Conservation (phyloP, 1,139 yeast genomes). For the Pichia cactophila region DNA sequence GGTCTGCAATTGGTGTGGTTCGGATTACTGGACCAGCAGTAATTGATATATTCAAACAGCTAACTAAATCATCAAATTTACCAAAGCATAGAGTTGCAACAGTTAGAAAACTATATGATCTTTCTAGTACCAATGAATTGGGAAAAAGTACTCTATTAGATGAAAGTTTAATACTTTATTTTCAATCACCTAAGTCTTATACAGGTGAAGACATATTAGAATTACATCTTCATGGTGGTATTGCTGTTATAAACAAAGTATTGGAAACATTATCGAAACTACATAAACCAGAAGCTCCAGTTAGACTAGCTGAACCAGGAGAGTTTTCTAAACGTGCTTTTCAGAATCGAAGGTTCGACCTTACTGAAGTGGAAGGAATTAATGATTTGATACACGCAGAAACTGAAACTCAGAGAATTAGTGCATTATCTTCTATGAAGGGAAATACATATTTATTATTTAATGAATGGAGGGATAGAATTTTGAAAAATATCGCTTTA, state of each 20-base stretch:
- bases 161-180: conserved; percentile 64
- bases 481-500: conserved; percentile 62
- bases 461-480: conserved; percentile 55
- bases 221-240: conserved; percentile 88
- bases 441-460: conserved; percentile 58
- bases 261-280: conserved; percentile 51
- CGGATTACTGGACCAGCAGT: conserved; percentile 74
- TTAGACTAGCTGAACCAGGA: conserved; percentile 86
- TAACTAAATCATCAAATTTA: conserved; percentile 36
- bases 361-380: conserved; percentile 88
- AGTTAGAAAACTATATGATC: conserved; percentile 43
- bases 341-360: conserved; percentile 36
- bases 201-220: conserved; percentile 92
- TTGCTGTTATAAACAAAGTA: conserved; percentile 70
- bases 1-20: conserved; percentile 83
- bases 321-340: conserved; percentile 80
- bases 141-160: conserved; percentile 43
- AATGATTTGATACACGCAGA: conserved; percentile 89
- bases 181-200: conserved; percentile 71
- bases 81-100: conserved; percentile 51
- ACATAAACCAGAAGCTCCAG: conserved; percentile 38
- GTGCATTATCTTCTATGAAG: conserved; percentile 65
- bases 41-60: conserved; percentile 33
- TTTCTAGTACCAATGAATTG: conserved; percentile 22
- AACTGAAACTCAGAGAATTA: conserved; percentile 77